Conservation (phyloP, 371 early-diverging fungal genomes). For the Mucor irregularis region DNA sequence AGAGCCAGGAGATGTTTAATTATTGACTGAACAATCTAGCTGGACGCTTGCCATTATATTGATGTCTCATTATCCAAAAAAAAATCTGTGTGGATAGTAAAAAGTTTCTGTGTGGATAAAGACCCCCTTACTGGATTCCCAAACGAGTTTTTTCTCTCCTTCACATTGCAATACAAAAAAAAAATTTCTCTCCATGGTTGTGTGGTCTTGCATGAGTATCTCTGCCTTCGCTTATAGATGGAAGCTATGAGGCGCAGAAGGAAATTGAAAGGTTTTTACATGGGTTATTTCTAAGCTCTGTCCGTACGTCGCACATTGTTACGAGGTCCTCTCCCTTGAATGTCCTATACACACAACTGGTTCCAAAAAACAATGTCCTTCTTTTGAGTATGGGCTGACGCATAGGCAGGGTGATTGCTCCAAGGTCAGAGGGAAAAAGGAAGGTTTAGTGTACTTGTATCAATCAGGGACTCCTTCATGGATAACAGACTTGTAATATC, state of each 20-base stretch:
- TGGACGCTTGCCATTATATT: too few relatives aligned
- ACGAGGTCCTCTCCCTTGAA: conserved; percentile 10
- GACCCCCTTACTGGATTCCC: too few relatives aligned
- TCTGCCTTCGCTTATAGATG: conserved; percentile 1
- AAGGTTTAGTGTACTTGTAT: conserved; percentile 4
- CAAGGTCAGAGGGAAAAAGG: conserved; percentile 6
- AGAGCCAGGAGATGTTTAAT: too few relatives aligned
- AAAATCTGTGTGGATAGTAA: too few relatives aligned
- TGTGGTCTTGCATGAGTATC: background rate
- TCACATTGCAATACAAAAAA: too few relatives aligned
- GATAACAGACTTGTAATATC: conserved; percentile 4
- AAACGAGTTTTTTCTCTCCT: too few relatives aligned
- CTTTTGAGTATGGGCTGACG: conserved; percentile 3
- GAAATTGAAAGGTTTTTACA: conserved; percentile 1
- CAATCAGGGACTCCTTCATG: conserved; percentile 8
- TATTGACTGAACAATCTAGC: too few relatives aligned
- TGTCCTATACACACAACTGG: background rate
- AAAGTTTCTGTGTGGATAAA: too few relatives aligned
- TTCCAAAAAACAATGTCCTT: conserved; percentile 1
- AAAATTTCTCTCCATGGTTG: too few relatives aligned
- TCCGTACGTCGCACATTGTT: conserved; percentile 8
- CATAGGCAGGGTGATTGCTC: background rate
- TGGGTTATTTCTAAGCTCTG: conserved; percentile 5
- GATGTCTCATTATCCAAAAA: too few relatives aligned
- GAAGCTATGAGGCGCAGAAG: conserved; percentile 4